These are phyloP conservation scores for Cladosporium sp. DNA, from an alignment of 2,329 filamentous ascomycete species.

Conservation along the genomic window DNA sequence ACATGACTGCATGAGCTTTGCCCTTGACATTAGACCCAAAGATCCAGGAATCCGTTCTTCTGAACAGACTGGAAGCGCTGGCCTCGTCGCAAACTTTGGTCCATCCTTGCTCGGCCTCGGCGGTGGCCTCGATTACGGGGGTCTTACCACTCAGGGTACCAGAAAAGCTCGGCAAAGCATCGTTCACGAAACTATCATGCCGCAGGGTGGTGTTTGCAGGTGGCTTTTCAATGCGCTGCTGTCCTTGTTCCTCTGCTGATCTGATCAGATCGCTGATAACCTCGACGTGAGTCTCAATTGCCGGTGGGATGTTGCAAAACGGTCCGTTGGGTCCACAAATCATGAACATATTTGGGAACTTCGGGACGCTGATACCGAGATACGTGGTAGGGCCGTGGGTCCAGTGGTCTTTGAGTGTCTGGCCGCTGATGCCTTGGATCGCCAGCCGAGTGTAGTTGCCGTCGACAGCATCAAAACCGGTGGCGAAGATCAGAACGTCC, in stretches of 20 bases:
- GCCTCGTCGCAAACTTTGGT: constrained; percentile 29
- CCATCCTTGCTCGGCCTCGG: constrained; percentile 36
- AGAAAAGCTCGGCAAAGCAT: neutral
- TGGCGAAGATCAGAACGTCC: constrained; percentile 44
- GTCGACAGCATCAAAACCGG: constrained; percentile 44
- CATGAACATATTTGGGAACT: constrained; percentile 51
- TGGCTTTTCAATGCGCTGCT: neutral
- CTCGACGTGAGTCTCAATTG: constrained; percentile 42
- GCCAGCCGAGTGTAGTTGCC: constrained; percentile 39
- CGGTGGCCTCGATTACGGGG: constrained; percentile 31
- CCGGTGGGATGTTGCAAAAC: constrained; percentile 43
- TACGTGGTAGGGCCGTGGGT: constrained; percentile 39
- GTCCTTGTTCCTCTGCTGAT: constrained; percentile 21
- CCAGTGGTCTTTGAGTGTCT: constrained; percentile 41
- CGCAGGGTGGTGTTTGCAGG: neutral
- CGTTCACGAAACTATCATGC: constrained; percentile 8
- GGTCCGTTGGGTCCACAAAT: constrained; percentile 44
- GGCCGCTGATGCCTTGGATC: constrained; percentile 35
- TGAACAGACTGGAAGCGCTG: constrained; percentile 29
- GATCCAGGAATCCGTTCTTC: constrained; percentile 32
- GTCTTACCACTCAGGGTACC: neutral
- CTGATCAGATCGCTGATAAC: constrained; percentile 33
- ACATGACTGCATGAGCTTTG: constrained; percentile 27
- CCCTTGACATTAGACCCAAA: constrained; percentile 33
- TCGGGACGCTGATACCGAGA: constrained; percentile 42